Evolutionary conservation across 2,329 filamentous ascomycete species (phyloP), one percentile per base, ranked within the genome.

Genomic region (Emericellopsis atlantica): DNA sequence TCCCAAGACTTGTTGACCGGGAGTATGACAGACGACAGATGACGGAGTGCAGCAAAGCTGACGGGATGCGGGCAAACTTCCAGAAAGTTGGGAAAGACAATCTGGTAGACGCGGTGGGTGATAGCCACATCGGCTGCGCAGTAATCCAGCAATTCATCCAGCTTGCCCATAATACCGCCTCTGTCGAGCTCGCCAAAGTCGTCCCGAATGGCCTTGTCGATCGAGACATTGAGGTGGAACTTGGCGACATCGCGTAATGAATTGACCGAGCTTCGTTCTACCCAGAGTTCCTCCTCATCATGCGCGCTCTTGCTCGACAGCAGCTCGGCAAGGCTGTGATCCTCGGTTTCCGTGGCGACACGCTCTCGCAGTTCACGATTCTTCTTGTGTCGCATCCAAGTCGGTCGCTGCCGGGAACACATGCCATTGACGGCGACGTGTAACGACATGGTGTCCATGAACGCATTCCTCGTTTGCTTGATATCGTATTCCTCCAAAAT

Each of bases 351-450:
- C 38, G 70, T 79, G 5, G 84, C 76, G 37, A 90, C 79, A 53
- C 81, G 84, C 46, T 95, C 89, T 39, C 86, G 72, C 36, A 90
- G 54, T 54, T 96, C 90, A 43, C 82, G 74, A 48, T 82, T 87
- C 64, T 98, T 98, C 56, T 87, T 84, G 59, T 95, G 86, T 58
- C 86, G 93, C 81, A 95, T 88, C 92, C 92, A 98, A 0, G 86
- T 95, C 8, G 93, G 92, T 39, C 92, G 76, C 59, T 98, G 92
- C 48, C 84, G 81, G 18, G 92, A 96, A 61, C 92, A 98, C 92
- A 98, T 98, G 46, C 92, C 92, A 56, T 98, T 98, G 21, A 95
- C 90, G 3, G 93, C 93, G 7, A 95, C 90, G 57, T 98, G 92
- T 16, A 98, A 67, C 2, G 90, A 96, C 92, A 98, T 98, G 24